Evolutionary conservation across 768 basidiomycete genomes (phyloP).

Genomic region (Collybia sp.): DNA sequence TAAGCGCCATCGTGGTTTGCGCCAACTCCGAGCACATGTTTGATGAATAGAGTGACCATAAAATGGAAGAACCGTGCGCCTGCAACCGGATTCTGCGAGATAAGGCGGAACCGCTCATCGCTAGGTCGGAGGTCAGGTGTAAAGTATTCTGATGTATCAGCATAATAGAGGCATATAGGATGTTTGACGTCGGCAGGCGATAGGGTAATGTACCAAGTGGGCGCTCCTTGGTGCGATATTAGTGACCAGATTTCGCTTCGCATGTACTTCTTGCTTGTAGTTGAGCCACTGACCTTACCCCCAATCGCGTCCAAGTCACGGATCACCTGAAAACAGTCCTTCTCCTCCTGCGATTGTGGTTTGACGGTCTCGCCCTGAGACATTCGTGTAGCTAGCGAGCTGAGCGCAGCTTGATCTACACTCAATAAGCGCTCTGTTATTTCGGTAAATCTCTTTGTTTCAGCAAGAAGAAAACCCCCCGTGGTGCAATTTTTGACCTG

Average conservation of each 20-base stretch:
- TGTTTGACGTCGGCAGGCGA: conserved; percentile 22
- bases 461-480: conserved; percentile 21
- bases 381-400: background rate
- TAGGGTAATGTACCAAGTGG: conserved; percentile 25
- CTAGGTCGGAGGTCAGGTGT: conserved; percentile 5
- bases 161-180: conserved; percentile 20
- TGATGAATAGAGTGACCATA: conserved; percentile 22
- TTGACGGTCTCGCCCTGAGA: conserved; percentile 9
- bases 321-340: conserved; percentile 11
- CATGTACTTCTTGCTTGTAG: conserved; percentile 20
- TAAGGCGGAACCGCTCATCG: conserved; percentile 9
- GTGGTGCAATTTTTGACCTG: conserved; percentile 25
- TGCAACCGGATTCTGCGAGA: conserved; percentile 22
- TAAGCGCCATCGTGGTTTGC: conserved; percentile 12
- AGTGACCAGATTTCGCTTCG: conserved; percentile 26
- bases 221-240: conserved; percentile 12
- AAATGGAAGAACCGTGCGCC: conserved; percentile 26
- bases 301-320: conserved; percentile 28
- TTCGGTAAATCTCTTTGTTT: conserved; percentile 18
- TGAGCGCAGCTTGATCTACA: conserved; percentile 16
- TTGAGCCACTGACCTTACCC: conserved; percentile 21
- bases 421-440: conserved; percentile 15
- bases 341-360: conserved; percentile 13
- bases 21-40: conserved; percentile 15
- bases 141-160: conserved; percentile 11